A percentile compares a stretch with the other conserved stretches of the same genome.
Conservation (phyloP, 176 grass and related monocot genomes). For the Melocanna baccifera region DNA sequence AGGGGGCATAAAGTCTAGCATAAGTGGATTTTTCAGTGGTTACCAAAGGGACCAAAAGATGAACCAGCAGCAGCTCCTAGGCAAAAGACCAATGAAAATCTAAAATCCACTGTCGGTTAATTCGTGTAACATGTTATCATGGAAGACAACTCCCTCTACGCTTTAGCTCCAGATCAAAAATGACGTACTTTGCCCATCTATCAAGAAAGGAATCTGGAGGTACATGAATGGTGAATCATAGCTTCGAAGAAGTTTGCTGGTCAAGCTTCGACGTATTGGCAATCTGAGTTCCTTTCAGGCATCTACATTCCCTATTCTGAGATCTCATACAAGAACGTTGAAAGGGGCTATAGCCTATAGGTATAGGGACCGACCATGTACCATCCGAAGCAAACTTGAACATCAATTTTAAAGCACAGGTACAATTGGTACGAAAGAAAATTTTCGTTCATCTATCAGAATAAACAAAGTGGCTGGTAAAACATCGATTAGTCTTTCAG, state of each 20-base stretch:
- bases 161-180: conserved; percentile 14
- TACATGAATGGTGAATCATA: conserved; percentile 5
- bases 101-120: not conserved
- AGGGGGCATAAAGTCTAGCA: conserved; percentile 34
- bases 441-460: not conserved
- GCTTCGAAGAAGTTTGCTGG: conserved; percentile 6
- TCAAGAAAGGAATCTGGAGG: not conserved
- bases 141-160: not conserved
- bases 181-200: not conserved
- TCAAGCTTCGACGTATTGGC: conserved; percentile 8
- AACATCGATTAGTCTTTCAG: not conserved
- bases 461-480: not conserved
- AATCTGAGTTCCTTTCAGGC: not conserved
- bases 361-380: not conserved
- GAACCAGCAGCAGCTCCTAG: not conserved
- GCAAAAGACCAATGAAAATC: not conserved
- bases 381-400: not conserved
- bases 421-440: not conserved
- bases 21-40: conserved; percentile 41
- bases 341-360: not conserved
- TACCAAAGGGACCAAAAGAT: conserved; percentile 22
- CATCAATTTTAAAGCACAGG: not conserved
- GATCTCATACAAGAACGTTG: not conserved
- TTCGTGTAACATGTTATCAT: conserved; percentile 12
- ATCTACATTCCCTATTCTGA: not conserved